Conservation (phyloP, 148 eudicot species). For the Bassia scoparia region DNA sequence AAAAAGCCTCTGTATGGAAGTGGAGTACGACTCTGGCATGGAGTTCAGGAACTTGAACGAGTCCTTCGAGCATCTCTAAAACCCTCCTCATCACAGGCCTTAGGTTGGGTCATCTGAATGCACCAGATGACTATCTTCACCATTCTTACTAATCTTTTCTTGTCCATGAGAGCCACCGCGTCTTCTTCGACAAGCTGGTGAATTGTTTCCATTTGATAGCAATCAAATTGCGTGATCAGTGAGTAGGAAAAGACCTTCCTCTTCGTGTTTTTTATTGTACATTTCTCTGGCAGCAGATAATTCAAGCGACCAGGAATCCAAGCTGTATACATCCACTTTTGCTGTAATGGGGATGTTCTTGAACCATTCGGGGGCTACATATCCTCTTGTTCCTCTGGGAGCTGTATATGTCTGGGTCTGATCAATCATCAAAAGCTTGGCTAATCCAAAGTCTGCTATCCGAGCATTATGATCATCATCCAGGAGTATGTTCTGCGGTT, state of each 20-base stretch:
- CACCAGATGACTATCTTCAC: conserved; percentile 33
- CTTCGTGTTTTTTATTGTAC: conserved; percentile 10
- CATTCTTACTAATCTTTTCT: conserved; percentile 16
- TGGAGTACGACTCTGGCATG: conserved; percentile 10
- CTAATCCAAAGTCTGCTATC: conserved; percentile 39
- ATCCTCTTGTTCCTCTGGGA: conserved; percentile 40
- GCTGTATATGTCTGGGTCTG: conserved; percentile 32
- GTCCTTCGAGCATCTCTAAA: conserved; percentile 32
- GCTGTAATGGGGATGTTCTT: conserved; percentile 25
- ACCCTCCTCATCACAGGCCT: conserved; percentile 34
- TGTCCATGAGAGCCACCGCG: conserved; percentile 19
- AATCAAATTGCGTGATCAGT: conserved; percentile 31
- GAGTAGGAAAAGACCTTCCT: conserved; percentile 15
- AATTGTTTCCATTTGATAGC: conserved; percentile 18
- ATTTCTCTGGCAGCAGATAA: conserved; percentile 30
- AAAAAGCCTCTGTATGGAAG: not conserved
- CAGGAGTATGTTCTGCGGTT: conserved; percentile 37
- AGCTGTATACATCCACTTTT: conserved; percentile 36
- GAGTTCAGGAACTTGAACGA: conserved; percentile 27
- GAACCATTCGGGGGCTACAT: conserved; percentile 45
- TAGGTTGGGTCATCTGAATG: conserved; percentile 25
- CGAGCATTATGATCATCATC: conserved; percentile 29
- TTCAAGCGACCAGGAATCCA: conserved; percentile 34
- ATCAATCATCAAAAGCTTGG: conserved; percentile 35
- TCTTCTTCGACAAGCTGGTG: conserved; percentile 24